Evolutionary conservation across 2,329 filamentous ascomycete genomes (phyloP), one percentile per base, ranked within the genome.

Genomic region (Basipetospora sp.): DNA sequence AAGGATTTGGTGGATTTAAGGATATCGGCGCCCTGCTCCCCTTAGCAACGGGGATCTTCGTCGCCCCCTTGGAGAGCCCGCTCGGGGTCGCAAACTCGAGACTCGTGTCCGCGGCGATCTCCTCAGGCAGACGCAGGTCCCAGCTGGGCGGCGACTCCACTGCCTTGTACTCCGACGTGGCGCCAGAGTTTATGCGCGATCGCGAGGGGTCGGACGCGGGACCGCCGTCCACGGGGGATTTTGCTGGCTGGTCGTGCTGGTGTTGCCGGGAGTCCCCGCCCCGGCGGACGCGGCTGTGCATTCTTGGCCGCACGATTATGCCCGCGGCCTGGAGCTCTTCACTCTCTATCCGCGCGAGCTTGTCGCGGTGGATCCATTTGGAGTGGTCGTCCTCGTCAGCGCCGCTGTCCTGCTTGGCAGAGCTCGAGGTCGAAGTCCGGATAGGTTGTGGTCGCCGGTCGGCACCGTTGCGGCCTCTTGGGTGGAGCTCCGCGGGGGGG

Each of bases 311-410:
- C 44, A 75, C 65, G 42, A 79, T 51, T 36, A 71, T 63, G 20
- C 82, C 83, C 5, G 81, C 81, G 42, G 80, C 81, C 53, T 85
- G 79, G 44, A 90, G 67, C 57, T 90, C 83, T 50, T 77, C 70
- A 47, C 65, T 88, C 58, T 90, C 83, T 47, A 88, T 90, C 51
- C 73, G 74, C 39, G 80, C 82, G 43, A 90, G 60, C 58, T 88
- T 88, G 58, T 90, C 83, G 40, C 83, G 67, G 51, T 90, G 83
- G 48, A 90, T 88, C 83, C 83, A 90, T 55, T 83, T 79, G 22
- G 76, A 80, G 43, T 74, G 67, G 43, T 80, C 76, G 25, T 64
- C 59, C 25, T 65, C 60, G 8, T 8, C 26, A 15, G 8, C 31
- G n/a, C 18, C 26, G 13, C n/a, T 37, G 16, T 5, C 8, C 35